Conservation (phyloP, 2,329 filamentous ascomycete genomes). For the Alternaria viburni region DNA sequence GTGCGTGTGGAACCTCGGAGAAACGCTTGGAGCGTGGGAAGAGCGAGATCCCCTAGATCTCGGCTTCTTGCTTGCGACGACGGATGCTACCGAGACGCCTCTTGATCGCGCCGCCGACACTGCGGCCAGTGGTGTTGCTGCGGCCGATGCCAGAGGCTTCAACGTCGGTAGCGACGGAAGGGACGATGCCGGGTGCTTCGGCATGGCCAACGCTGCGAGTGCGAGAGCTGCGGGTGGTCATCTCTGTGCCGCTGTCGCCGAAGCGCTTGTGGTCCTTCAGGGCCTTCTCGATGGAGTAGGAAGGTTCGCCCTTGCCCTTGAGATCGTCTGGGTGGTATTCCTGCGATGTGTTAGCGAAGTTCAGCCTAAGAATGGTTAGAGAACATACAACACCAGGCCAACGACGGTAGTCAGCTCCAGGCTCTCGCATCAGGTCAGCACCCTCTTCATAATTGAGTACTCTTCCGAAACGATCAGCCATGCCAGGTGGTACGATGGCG, state of each 20-base stretch:
- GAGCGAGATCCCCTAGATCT: conserved; percentile 23
- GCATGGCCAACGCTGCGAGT: conserved; percentile 46
- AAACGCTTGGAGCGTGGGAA: neutral
- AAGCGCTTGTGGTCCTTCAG: conserved; percentile 65
- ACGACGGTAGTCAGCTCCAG: conserved; percentile 79
- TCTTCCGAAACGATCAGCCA: conserved; percentile 70
- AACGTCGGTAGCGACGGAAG: conserved; percentile 37
- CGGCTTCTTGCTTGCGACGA: conserved; percentile 40
- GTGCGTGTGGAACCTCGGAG: neutral
- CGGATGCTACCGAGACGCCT: conserved; percentile 56
- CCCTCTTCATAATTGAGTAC: conserved; percentile 83
- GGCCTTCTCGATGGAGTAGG: conserved; percentile 72
- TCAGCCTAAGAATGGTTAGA: neutral
- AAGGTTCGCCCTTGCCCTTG: conserved; percentile 83
- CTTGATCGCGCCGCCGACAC: conserved; percentile 50
- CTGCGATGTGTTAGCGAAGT: conserved; percentile 29
- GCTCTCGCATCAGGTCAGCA: conserved; percentile 82
- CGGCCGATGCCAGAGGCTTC: conserved; percentile 36
- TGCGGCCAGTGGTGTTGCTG: conserved; percentile 47
- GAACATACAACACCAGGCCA: conserved; percentile 74
- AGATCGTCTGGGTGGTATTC: conserved; percentile 76
- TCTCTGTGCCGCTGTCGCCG: conserved; percentile 51
- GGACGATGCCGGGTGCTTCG: conserved; percentile 29
- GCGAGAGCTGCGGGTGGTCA: conserved; percentile 47
- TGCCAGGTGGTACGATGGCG: conserved; percentile 76